Percentiles rank a stretch among this genome's conserved stretches.
Conservation (phyloP, 2,329 filamentous ascomycete species). For the Pestalotiopsis sp. region DNA sequence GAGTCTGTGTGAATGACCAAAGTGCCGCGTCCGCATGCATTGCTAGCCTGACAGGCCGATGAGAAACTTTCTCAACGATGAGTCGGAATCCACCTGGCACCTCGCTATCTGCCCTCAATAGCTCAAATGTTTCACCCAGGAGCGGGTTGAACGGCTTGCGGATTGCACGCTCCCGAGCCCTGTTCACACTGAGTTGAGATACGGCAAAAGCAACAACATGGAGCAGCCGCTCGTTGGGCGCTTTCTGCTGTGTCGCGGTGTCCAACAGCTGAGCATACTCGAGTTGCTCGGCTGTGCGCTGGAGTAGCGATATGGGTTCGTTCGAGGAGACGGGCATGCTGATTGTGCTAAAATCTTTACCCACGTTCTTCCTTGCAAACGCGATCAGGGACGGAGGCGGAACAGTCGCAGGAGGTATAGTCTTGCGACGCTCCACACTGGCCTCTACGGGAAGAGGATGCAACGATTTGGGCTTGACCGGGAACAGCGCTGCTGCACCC, state of each 20-base stretch:
- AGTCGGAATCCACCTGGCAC: constrained; percentile 78
- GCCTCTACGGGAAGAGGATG: constrained; percentile 74
- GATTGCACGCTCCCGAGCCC: constrained; percentile 87
- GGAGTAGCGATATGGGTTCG: constrained; percentile 85
- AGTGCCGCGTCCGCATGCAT: constrained; percentile 85
- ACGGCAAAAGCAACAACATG: constrained; percentile 90
- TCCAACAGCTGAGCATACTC: constrained; percentile 90
- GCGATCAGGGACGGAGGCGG: constrained; percentile 89
- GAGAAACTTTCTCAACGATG: constrained; percentile 92
- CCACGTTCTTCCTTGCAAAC: constrained; percentile 95
- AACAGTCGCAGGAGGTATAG: constrained; percentile 74
- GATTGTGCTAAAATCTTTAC: constrained; percentile 95
- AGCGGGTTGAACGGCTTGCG: constrained; percentile 98
- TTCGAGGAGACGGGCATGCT: constrained; percentile 98
- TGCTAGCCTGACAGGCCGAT: constrained; percentile 89
- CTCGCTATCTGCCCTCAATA: constrained; percentile 81
- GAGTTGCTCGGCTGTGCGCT: constrained; percentile 86
- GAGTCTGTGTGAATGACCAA: constrained; percentile 88
- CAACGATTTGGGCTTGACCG: constrained; percentile 74
- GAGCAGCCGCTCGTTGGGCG: constrained; percentile 71
- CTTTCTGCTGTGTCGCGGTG: constrained; percentile 66
- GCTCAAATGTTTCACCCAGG: constrained; percentile 92
- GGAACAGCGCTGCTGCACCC: constrained; percentile 74
- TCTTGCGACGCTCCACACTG: constrained; percentile 66
- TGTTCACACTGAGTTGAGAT: constrained; percentile 78